These are phyloP conservation scores for Ceratobasidium papillatum DNA, from an alignment of 1,284 basidiomycete genomes.

Conservation along the genomic window DNA sequence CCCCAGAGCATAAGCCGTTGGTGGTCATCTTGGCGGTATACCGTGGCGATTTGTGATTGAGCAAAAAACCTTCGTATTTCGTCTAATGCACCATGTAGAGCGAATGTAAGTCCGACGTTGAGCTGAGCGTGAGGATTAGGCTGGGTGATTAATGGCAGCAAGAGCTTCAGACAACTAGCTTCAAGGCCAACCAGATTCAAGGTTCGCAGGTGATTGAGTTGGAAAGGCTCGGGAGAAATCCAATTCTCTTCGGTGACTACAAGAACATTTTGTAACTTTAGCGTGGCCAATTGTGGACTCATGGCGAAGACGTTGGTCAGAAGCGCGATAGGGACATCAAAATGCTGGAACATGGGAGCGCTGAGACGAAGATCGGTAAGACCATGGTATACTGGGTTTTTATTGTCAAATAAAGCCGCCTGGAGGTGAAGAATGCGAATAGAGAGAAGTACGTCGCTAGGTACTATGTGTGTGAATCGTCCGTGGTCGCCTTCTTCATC, in stretches of 20 bases:
- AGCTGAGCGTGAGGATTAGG: neutral
- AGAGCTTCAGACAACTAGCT: neutral
- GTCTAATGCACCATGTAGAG: neutral
- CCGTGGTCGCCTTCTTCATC: no score
- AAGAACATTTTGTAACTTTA: neutral
- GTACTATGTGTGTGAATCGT: neutral
- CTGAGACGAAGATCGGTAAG: neutral
- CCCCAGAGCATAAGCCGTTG: no score
- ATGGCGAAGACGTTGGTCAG: neutral
- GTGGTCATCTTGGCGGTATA: neutral
- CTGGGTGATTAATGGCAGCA: neutral
- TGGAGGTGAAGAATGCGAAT: neutral
- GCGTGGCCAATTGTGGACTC: neutral
- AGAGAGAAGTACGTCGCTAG: neutral
- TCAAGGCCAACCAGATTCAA: neutral
- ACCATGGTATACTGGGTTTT: neutral
- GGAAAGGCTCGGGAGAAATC: neutral
- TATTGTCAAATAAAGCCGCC: neutral
- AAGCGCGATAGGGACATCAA: neutral
- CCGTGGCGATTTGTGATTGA: neutral
- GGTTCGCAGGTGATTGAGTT: neutral
- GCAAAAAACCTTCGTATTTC: neutral
- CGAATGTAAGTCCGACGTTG: neutral
- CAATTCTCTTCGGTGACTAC: neutral
- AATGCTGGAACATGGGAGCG: neutral